These are phyloP conservation scores for Pharus latifolius DNA, from an alignment of 176 grass and related monocot species.

Conservation along the genomic window DNA sequence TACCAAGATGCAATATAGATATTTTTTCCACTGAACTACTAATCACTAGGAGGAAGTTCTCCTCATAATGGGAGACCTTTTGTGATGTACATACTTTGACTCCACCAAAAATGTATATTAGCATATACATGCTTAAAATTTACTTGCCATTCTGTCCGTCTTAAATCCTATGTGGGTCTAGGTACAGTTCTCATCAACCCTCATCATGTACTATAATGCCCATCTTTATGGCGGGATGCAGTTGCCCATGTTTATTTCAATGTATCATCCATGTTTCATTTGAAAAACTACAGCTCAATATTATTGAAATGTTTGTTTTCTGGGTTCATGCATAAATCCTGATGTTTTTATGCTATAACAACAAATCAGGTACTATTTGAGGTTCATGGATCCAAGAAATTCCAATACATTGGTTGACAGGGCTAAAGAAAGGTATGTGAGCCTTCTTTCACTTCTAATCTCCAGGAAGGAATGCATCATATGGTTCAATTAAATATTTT, in stretches of 20 bases:
- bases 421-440: slow-evolving; percentile 81
- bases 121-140: too few relatives aligned
- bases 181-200: too few relatives aligned
- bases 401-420: slow-evolving; percentile 67
- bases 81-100: neutral
- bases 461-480: neutral
- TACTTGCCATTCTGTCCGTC: too few relatives aligned
- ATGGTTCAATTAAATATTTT: neutral
- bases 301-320: neutral
- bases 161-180: too few relatives aligned
- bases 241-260: neutral
- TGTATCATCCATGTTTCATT: neutral
- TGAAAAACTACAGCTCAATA: neutral
- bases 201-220: too few relatives aligned
- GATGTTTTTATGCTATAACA: neutral
- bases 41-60: neutral
- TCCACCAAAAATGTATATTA: neutral
- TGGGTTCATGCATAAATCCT: neutral
- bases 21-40: neutral
- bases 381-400: slow-evolving; percentile 99
- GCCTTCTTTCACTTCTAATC: slow-evolving; percentile 3
- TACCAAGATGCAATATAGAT: neutral
- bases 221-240: neutral
- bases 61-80: neutral
- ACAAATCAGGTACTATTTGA: slow-evolving; percentile 81